Base-by-base conservation (phyloP, 2,329 filamentous ascomycete genomes). In the Aspergillus phoenicis region DNA sequence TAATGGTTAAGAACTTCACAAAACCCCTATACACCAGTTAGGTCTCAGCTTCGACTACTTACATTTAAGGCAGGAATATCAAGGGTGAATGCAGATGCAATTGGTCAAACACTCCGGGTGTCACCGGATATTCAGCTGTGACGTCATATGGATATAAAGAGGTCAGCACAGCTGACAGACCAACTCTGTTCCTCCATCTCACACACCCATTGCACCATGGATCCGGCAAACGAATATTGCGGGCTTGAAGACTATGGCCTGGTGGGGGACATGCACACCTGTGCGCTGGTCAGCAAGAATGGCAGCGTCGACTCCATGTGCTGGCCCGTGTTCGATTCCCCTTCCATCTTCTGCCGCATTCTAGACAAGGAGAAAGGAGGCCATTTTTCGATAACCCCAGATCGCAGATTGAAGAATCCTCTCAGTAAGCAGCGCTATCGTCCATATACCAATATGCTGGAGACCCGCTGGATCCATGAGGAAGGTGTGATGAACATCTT, bases 241-340 rank as follows among this genome's bases (percentile, higher is more conserved):
- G 71, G 75, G 51, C 90, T 91, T 65, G 89, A 92, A 71, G 86
- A 92, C 75, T 92, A 92, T 81, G 90, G 90, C 58, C 84, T 93
- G 75, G 91, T 93, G 68, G 90, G 90, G 24, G 91, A 92, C 70
- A 91, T 93, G 89, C 84, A 88, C 68, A 93, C 89, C 1, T 91
- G 88, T 78, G 89, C 89, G 13, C 79, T 91, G n/a, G 83, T 91
- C 22, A 89, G 88, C 65, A 89, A 90, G 71, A 87, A 89, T 69
- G 89, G 89, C 24, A 89, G 88, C 65, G 76, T 93, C 60, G 90
- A 91, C 71, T 91, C 87, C 68, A 90, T 92, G 88, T 92, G 89
- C 75, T 93, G 89, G 90, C 90, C 89, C 3, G 86, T 91, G 66
- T 93, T 93, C 71, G 90, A 93, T 74, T 91, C 89, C 5, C 89